A percentile compares a stretch with the other conserved stretches of the same genome.
Conservation (phyloP, 2,329 filamentous ascomycete genomes). For the Pestalotiopsis sp. region DNA sequence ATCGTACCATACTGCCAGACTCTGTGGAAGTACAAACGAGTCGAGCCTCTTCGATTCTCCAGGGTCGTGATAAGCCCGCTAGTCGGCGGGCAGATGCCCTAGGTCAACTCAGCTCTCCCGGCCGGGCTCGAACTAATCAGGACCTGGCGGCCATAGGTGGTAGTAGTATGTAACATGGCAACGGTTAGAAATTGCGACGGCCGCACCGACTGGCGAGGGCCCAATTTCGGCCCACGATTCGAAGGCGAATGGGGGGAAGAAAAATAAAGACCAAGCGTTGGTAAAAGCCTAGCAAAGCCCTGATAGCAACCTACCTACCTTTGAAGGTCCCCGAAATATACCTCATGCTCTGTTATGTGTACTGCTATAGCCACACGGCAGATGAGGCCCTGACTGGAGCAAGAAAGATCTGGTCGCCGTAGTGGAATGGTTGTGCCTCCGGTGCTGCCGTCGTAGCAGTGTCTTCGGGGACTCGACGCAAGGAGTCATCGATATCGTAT, state of each 20-base stretch:
- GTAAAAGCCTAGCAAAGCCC: background rate
- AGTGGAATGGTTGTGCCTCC: background rate
- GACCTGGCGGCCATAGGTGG: background rate
- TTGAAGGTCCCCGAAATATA: constrained; percentile 2
- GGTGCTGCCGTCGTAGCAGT: background rate
- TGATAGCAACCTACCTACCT: background rate
- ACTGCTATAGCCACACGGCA: background rate
- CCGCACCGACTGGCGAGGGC: background rate
- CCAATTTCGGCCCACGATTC: background rate
- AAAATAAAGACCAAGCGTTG: background rate
- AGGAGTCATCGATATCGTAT: background rate
- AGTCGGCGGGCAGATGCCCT: background rate
- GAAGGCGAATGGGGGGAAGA: background rate
- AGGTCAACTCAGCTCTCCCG: background rate
- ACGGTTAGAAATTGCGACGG: background rate
- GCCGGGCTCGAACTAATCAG: background rate
- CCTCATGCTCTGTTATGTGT: background rate
- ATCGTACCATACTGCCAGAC: background rate
- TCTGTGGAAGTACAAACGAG: background rate
- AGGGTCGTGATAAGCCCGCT: background rate
- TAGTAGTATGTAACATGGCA: background rate
- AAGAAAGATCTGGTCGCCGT: background rate
- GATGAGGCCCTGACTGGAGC: background rate
- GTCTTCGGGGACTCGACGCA: background rate
- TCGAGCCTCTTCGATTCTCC: background rate